Evolutionary conservation across 257 asterid genomes (phyloP).

Genomic region (Osmanthus fragrans): DNA sequence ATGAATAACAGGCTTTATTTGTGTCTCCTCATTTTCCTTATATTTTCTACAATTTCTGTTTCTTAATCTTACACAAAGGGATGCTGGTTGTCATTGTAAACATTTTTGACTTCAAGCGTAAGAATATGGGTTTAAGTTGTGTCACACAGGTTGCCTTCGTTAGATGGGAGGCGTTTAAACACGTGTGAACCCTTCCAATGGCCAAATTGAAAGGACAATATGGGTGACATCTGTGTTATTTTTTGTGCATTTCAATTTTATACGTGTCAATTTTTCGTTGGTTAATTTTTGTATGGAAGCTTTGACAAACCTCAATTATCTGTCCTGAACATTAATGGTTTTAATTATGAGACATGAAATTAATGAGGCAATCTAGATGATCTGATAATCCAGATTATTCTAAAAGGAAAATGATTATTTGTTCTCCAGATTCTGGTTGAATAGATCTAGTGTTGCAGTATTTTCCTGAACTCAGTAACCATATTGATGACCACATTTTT

Average conservation of each 20-base stretch:
- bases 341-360: not conserved
- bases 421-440: not conserved
- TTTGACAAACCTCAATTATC: not conserved
- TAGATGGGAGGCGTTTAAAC: not conserved
- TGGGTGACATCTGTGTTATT: constrained; percentile 5
- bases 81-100: not conserved
- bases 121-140: constrained; percentile 22
- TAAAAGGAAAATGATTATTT: not conserved
- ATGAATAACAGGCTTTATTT: not conserved
- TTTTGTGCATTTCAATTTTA: not conserved
- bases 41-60: not conserved
- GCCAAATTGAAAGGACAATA: constrained; percentile 23
- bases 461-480: not conserved
- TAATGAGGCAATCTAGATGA: not conserved
- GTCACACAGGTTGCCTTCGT: not conserved
- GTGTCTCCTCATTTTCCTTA: not conserved
- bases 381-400: not conserved
- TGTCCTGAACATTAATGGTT: not conserved
- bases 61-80: constrained; percentile 25
- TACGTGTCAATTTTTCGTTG: too few species aligned
- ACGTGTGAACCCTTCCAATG: constrained; percentile 15
- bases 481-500: not conserved
- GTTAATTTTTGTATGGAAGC: not conserved
- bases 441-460: not conserved
- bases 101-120: constrained; percentile 6